Evolutionary conservation across 306 rosid species (phyloP).

Genomic region (Fagus sylvatica): DNA sequence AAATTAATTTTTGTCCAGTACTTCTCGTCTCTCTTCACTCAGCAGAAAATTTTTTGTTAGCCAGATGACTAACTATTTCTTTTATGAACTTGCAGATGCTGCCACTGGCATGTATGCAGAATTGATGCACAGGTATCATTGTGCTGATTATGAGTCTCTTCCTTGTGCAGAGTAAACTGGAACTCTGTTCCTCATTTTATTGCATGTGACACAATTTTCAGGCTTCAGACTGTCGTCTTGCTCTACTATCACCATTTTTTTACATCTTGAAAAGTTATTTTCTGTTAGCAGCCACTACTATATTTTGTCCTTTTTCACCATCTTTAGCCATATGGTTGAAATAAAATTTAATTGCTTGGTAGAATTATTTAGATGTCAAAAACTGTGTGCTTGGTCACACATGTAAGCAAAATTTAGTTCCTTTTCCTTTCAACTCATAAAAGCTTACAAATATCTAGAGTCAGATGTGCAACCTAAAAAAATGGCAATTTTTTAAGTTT

Average conservation of each 20-base stretch:
- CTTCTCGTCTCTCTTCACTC: slow-evolving; percentile 7
- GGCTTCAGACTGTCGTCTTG: not conserved
- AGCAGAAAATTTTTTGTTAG: not conserved
- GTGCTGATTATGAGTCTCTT: slow-evolving; percentile 10
- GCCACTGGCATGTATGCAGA: slow-evolving; percentile 89
- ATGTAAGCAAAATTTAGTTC: not conserved
- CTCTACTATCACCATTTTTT: not conserved
- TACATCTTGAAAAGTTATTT: not conserved
- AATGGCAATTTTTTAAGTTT: not conserved
- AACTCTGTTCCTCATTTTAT: not conserved
- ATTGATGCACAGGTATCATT: slow-evolving; percentile 65
- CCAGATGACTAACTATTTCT: slow-evolving; percentile 17
- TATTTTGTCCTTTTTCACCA: not conserved
- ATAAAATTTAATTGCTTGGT: not conserved
- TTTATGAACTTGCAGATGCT: slow-evolving; percentile 61
- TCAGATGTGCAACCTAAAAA: slow-evolving; percentile 1
- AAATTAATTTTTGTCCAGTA: not conserved
- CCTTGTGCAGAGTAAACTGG: slow-evolving; percentile 14
- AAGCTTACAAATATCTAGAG: not conserved
- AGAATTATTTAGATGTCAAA: not conserved
- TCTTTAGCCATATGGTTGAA: not conserved
- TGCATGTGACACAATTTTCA: not conserved
- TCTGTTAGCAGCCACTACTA: not conserved
- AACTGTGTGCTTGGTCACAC: not conserved
- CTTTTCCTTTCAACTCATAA: slow-evolving; percentile 1